These are phyloP conservation scores for Cercospora brassicicola DNA, from an alignment of 2,329 filamentous ascomycete genomes.

Conservation along the genomic window DNA sequence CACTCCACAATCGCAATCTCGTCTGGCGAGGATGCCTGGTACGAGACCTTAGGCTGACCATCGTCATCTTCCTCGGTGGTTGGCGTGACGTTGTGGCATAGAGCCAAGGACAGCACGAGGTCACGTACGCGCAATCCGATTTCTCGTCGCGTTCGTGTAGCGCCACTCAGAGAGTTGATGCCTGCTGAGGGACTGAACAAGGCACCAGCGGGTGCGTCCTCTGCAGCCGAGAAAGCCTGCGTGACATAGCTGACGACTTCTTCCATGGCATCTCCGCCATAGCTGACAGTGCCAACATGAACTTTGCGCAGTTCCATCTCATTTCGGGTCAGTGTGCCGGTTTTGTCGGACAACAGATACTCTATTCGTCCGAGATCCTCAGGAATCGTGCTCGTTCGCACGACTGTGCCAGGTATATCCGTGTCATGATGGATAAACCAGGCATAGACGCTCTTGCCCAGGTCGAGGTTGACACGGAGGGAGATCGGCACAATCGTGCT, in stretches of 20 bases:
- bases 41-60: slow-evolving; percentile 74
- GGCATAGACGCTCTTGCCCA: slow-evolving; percentile 95
- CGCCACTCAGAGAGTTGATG: slow-evolving; percentile 54
- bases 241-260: slow-evolving; percentile 84
- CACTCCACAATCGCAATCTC: slow-evolving; percentile 97
- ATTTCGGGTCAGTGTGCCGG: slow-evolving; percentile 95
- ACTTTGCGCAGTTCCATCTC: slow-evolving; percentile 87
- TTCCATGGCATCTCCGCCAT: slow-evolving; percentile 98
- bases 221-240: slow-evolving; percentile 68
- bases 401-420: slow-evolving; percentile 87
- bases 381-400: slow-evolving; percentile 94
- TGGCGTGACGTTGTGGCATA: slow-evolving; percentile 97
- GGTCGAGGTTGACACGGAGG: slow-evolving; percentile 90
- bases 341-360: slow-evolving; percentile 95
- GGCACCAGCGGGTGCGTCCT: slow-evolving; percentile 35
- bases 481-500: slow-evolving; percentile 99
- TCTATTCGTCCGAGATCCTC: slow-evolving; percentile 95
- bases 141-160: slow-evolving; percentile 81
- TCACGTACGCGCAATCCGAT: slow-evolving; percentile 92
- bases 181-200: slow-evolving; percentile 75
- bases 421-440: slow-evolving; percentile 91
- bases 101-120: slow-evolving; percentile 83
- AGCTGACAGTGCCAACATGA: slow-evolving; percentile 95
- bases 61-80: slow-evolving; percentile 75
- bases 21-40: slow-evolving; percentile 95